phyloP scores from a whole-genome alignment of 2,329 filamentous ascomycete species.

The Acarospora socialis region DNA sequence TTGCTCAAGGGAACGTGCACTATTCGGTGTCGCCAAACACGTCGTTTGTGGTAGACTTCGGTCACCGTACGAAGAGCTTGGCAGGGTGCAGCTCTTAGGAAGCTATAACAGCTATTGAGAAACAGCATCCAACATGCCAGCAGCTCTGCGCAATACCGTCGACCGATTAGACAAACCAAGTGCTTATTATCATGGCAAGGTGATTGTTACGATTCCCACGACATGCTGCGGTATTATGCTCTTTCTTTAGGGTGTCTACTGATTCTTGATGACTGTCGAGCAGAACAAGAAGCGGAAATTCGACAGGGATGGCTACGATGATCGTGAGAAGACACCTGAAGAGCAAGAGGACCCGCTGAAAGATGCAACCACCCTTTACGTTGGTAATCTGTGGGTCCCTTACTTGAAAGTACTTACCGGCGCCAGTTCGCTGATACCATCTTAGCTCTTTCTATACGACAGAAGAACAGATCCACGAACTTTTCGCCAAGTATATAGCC shows the following conservation, averaged over 20 bases:
- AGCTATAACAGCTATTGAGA: background rate
- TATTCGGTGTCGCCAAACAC: no score
- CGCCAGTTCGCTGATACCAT: conserved; percentile 9
- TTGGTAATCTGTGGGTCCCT: conserved; percentile 73
- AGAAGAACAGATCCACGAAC: conserved; percentile 95
- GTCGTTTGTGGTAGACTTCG: conserved; percentile 1
- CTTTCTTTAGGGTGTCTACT: no score
- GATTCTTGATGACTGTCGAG: conserved; percentile 14
- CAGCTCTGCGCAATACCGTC: conserved; percentile 52
- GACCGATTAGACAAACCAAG: conserved; percentile 88
- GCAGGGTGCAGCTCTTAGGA: conserved; percentile 1
- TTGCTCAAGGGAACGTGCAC: no score
- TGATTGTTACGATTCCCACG: no score
- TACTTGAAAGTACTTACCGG: conserved; percentile 2
- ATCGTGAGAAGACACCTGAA: conserved; percentile 34
- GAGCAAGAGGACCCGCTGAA: conserved; percentile 65
- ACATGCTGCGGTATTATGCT: no score
- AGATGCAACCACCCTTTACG: conserved; percentile 87
- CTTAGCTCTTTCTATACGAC: conserved; percentile 88
- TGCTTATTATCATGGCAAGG: conserved; percentile 78
- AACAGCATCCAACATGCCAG: conserved; percentile 27
- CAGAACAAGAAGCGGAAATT: conserved; percentile 60
- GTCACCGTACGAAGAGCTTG: background rate
- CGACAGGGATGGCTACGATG: conserved; percentile 41
- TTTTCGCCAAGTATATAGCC: conserved; percentile 70